A percentile compares a stretch with the other conserved stretches of the same genome.
These are phyloP conservation scores for Tolypocladium sp. DNA, from an alignment of 2,329 filamentous ascomycete species.

Conservation along the genomic window DNA sequence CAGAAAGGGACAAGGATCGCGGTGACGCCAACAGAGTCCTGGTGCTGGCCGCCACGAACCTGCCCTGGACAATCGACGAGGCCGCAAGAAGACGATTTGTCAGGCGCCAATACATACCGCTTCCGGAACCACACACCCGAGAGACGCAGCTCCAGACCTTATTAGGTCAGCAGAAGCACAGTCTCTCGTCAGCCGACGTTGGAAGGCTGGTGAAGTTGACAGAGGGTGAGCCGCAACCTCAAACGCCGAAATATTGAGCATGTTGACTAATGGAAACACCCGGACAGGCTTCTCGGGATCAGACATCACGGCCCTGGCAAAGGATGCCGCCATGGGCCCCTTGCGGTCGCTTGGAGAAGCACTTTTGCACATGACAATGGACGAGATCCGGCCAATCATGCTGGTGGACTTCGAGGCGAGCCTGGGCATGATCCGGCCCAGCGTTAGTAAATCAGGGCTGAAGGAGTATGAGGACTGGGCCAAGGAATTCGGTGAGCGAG, in stretches of 20 bases:
- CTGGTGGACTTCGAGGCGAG: conserved; percentile 79
- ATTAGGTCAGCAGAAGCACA: conserved; percentile 80
- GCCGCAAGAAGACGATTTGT: conserved; percentile 87
- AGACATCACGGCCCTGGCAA: conserved; percentile 91
- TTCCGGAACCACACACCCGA: conserved; percentile 78
- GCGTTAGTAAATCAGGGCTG: conserved; percentile 76
- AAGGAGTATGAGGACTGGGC: conserved; percentile 94
- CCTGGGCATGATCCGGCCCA: conserved; percentile 76
- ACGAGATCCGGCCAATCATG: conserved; percentile 82
- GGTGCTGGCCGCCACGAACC: conserved; percentile 88
- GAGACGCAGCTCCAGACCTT: conserved; percentile 70
- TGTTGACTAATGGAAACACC: not conserved
- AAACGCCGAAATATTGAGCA: not conserved
- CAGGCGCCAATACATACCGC: conserved; percentile 86
- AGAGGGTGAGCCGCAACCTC: conserved; percentile 52
- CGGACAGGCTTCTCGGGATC: conserved; percentile 84
- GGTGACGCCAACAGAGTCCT: conserved; percentile 84
- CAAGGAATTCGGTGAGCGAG: conserved; percentile 82
- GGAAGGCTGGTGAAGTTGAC: conserved; percentile 67
- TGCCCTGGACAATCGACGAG: conserved; percentile 97
- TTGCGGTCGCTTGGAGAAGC: conserved; percentile 83
- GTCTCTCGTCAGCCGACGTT: conserved; percentile 63
- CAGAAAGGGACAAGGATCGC: conserved; percentile 54
- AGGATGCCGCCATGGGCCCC: conserved; percentile 96
- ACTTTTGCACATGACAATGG: conserved; percentile 82